Evolutionary conservation across 2,329 filamentous ascomycete species (phyloP).

Genomic region (Fusarium nygamai): DNA sequence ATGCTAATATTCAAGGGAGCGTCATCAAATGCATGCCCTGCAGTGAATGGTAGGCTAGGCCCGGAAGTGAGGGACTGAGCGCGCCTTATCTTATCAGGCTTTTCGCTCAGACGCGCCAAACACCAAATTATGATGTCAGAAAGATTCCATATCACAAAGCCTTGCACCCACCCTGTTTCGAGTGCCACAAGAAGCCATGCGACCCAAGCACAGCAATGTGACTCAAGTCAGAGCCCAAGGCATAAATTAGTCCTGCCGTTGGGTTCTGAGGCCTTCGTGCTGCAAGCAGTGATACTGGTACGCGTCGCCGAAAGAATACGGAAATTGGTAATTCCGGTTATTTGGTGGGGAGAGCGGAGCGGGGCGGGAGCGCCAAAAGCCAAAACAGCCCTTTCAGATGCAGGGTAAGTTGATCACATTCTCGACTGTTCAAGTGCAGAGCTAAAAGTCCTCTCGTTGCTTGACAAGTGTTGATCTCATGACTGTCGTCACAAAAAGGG

Average conservation of each 20-base stretch:
- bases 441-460: too few relatives aligned
- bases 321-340: not conserved
- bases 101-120: not conserved
- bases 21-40: not conserved
- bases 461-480: not conserved
- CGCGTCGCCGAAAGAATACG: not conserved
- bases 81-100: not conserved
- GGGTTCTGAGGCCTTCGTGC: not conserved
- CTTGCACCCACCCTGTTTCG: rapidly evolving
- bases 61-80: not conserved
- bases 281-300: not conserved
- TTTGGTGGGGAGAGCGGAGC: not conserved
- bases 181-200: not conserved
- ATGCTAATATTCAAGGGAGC: not conserved
- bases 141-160: not conserved
- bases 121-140: not conserved
- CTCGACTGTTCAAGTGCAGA: not conserved
- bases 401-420: not conserved
- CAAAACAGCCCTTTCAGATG: not conserved
- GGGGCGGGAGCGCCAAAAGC: not conserved
- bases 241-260: not conserved
- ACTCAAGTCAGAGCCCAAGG: not conserved
- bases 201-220: not conserved
- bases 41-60: not conserved
- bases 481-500: not conserved